A percentile compares a stretch with the other conserved stretches of the same genome.
phyloP scores from a whole-genome alignment of 2,329 filamentous ascomycete genomes.

The Cryphonectria japonica region DNA sequence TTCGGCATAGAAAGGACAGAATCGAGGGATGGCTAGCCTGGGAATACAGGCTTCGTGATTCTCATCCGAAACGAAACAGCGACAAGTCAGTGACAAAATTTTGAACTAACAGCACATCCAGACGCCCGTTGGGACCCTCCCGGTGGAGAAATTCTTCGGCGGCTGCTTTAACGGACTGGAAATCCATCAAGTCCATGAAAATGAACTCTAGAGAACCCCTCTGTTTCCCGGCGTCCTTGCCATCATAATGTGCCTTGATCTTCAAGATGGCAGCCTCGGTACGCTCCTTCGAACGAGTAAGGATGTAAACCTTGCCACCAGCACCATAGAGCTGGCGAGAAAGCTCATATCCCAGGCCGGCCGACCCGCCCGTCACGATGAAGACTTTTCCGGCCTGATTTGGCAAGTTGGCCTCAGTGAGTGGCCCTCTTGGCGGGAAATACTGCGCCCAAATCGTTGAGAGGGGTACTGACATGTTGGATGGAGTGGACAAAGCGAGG shows the following conservation, averaged over 20 bases:
- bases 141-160: constrained; percentile 26
- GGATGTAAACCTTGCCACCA: constrained; percentile 55
- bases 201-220: constrained; percentile 31
- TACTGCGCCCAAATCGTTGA: constrained; percentile 31
- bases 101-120: constrained; percentile 30
- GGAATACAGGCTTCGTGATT: neutral
- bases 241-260: constrained; percentile 30
- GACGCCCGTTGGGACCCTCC: constrained; percentile 26
- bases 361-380: constrained; percentile 50
- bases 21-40: no score
- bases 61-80: neutral
- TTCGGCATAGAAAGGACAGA: neutral
- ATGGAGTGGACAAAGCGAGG: no score
- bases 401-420: constrained; percentile 30
- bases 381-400: constrained; percentile 34
- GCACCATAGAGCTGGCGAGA: constrained; percentile 53
- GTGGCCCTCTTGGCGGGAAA: constrained; percentile 31
- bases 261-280: constrained; percentile 31
- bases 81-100: neutral
- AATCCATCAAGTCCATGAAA: constrained; percentile 32
- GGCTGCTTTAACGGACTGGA: constrained; percentile 29
- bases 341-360: constrained; percentile 50
- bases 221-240: neutral
- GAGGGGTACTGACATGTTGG: no score
- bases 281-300: constrained; percentile 31